A percentile compares a stretch with the other conserved stretches of the same genome.
Conservation (phyloP, 176 grass and related monocot species). For the Elaeis guineensis region DNA sequence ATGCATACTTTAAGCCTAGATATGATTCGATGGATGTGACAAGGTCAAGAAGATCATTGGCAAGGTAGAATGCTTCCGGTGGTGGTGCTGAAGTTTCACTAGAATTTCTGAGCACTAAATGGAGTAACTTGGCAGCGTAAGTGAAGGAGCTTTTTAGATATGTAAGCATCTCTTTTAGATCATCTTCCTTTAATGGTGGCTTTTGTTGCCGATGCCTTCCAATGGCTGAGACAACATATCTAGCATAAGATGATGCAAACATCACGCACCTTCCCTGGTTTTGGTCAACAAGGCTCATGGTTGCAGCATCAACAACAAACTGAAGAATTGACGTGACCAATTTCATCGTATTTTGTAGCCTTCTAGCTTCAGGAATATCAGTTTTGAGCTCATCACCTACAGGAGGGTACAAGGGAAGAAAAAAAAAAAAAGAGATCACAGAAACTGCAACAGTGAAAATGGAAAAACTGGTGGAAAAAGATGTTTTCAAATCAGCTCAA, state of each 20-base stretch:
- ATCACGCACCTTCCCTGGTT: conserved; percentile 51
- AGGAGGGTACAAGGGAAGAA: conserved; percentile 1
- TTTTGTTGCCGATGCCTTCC: conserved; percentile 29
- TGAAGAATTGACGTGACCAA: conserved; percentile 61
- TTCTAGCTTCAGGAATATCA: conserved; percentile 20
- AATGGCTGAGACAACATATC: conserved; percentile 44
- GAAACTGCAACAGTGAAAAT: too few relatives aligned
- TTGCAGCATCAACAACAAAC: conserved; percentile 49
- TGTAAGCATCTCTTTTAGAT: conserved; percentile 49
- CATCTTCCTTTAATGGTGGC: conserved; percentile 33
- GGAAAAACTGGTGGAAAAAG: too few relatives aligned
- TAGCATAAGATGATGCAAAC: conserved; percentile 51
- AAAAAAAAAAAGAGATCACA: too few relatives aligned
- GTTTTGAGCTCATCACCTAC: conserved; percentile 27
- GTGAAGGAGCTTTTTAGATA: conserved; percentile 67
- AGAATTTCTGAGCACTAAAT: conserved; percentile 53
- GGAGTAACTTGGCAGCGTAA: conserved; percentile 66
- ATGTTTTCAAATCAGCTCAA: too few relatives aligned
- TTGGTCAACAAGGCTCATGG: conserved; percentile 31
- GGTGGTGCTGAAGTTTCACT: conserved; percentile 27
- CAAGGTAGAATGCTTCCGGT: conserved; percentile 52
- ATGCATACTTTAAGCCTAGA: conserved; percentile 40
- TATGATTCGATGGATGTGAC: conserved; percentile 42
- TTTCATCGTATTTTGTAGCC: conserved; percentile 37
- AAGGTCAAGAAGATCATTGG: conserved; percentile 84